Conservation (phyloP, 805 yeast species). For the Candida sphagnicola region DNA sequence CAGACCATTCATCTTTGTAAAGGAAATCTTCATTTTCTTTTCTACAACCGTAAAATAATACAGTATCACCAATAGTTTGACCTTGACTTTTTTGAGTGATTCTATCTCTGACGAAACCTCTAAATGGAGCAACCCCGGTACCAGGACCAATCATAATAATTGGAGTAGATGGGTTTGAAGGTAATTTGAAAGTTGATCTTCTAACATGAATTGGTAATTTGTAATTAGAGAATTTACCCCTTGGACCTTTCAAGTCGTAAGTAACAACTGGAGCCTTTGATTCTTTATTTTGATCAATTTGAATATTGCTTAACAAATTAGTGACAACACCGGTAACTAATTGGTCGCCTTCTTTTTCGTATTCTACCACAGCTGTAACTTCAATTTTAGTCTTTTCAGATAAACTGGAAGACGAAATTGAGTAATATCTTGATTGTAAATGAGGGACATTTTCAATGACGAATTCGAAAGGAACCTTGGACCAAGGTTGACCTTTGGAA, state of each 20-base stretch:
- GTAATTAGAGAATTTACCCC: constrained; percentile 46
- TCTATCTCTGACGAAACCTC: constrained; percentile 91
- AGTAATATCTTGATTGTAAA: constrained; percentile 91
- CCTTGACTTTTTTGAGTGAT: constrained; percentile 43
- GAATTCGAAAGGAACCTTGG: constrained; percentile 74
- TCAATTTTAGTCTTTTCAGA: constrained; percentile 73
- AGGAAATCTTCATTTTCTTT: constrained; percentile 73
- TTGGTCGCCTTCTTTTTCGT: constrained; percentile 31
- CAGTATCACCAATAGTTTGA: constrained; percentile 56
- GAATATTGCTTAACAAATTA: constrained; percentile 74
- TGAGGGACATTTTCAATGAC: constrained; percentile 76
- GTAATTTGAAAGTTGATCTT: constrained; percentile 91
- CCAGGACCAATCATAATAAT: constrained; percentile 96
- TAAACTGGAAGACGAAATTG: constrained; percentile 86
- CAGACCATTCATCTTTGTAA: constrained; percentile 87
- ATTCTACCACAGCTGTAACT: constrained; percentile 91
- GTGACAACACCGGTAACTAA: constrained; percentile 85
- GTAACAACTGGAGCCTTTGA: constrained; percentile 44
- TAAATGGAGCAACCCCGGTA: constrained; percentile 97
- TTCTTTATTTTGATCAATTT: constrained; percentile 51
- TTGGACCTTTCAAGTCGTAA: constrained; percentile 84
- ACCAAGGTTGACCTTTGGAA: constrained; percentile 70
- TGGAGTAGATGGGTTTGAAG: constrained; percentile 78
- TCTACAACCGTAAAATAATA: constrained; percentile 88
- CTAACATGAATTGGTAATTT: constrained; percentile 90